A percentile compares a stretch with the other conserved stretches of the same genome.
phyloP scores from a whole-genome alignment of 1,284 basidiomycete genomes.

The Ceratobasidium sp. region DNA sequence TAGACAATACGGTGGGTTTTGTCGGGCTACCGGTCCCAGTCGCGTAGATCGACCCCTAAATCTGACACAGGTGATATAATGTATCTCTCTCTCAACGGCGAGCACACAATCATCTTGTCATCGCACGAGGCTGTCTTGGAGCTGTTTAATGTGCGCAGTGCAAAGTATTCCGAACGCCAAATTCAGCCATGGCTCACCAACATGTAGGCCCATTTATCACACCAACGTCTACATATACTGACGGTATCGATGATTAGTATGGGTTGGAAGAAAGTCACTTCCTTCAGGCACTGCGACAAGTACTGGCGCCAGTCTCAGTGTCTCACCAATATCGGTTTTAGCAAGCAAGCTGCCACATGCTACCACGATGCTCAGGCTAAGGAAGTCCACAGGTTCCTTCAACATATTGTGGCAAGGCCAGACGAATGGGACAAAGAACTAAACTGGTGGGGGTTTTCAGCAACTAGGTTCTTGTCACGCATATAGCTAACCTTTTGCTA shows the following conservation, averaged over 20 bases:
- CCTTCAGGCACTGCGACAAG: slow-evolving; percentile 8
- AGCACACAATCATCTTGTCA: slow-evolving; percentile 22
- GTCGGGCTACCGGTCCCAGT: not conserved
- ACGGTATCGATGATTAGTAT: not conserved
- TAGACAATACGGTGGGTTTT: slow-evolving; percentile 6
- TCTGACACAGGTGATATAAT: slow-evolving; percentile 17
- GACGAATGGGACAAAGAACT: slow-evolving; percentile 20
- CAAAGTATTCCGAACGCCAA: slow-evolving; percentile 15
- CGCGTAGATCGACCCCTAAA: not conserved
- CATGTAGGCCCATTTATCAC: slow-evolving; percentile 15
- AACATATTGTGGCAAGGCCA: slow-evolving; percentile 4
- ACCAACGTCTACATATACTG: not conserved
- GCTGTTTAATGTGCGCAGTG: slow-evolving; percentile 40
- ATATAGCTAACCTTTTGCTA: not conserved
- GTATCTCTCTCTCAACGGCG: slow-evolving; percentile 1
- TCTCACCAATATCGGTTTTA: slow-evolving; percentile 19
- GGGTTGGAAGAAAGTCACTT: slow-evolving; percentile 17
- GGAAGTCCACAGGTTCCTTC: slow-evolving; percentile 2
- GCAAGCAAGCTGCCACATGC: slow-evolving; percentile 1
- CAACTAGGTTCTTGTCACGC: not conserved
- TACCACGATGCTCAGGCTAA: slow-evolving; percentile 23
- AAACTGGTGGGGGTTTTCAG: not conserved
- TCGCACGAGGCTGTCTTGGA: slow-evolving; percentile 10
- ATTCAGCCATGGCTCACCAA: not conserved
- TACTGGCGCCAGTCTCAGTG: slow-evolving; percentile 10